Conservation (phyloP, 495 filamentous ascomycete genomes). For the Hyaloscypha bicolor region DNA sequence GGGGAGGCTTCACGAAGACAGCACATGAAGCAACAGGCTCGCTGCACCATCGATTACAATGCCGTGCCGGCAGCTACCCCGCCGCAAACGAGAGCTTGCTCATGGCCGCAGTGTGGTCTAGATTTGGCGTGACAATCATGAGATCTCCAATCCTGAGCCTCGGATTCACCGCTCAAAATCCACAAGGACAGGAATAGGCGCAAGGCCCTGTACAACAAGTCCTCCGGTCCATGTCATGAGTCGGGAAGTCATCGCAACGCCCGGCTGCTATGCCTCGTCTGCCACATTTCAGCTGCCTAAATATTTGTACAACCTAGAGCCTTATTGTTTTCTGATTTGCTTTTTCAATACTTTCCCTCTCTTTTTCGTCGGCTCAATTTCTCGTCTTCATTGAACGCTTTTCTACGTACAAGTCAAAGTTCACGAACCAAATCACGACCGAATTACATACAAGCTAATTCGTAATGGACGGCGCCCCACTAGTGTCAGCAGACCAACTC, state of each 20-base stretch:
- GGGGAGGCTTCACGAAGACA: background rate
- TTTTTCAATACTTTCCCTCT: slow-evolving; percentile 6
- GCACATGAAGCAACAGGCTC: background rate
- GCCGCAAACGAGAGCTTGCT: background rate
- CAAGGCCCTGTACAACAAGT: too few species aligned
- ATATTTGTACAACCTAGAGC: slow-evolving; percentile 4
- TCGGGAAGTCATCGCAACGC: background rate
- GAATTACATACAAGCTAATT: slow-evolving; percentile 5
- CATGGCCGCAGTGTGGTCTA: background rate
- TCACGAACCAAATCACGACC: background rate
- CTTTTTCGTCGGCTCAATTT: too few species aligned
- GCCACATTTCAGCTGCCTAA: slow-evolving; percentile 14
- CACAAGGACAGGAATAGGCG: background rate
- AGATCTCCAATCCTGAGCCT: background rate
- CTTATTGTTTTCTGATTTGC: background rate
- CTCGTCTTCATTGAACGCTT: slow-evolving; percentile 4
- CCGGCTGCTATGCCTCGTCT: background rate
- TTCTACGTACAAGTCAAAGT: background rate
- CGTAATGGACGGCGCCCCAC: slow-evolving; percentile 12
- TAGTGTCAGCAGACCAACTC: slow-evolving; percentile 18
- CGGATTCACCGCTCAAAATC: slow-evolving; percentile 7
- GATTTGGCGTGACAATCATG: background rate
- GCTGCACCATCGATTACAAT: background rate
- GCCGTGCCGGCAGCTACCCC: background rate
- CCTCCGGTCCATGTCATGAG: too few species aligned